Conservation (phyloP, 2,329 filamentous ascomycete species). For the Thielaviopsis punctulata region DNA sequence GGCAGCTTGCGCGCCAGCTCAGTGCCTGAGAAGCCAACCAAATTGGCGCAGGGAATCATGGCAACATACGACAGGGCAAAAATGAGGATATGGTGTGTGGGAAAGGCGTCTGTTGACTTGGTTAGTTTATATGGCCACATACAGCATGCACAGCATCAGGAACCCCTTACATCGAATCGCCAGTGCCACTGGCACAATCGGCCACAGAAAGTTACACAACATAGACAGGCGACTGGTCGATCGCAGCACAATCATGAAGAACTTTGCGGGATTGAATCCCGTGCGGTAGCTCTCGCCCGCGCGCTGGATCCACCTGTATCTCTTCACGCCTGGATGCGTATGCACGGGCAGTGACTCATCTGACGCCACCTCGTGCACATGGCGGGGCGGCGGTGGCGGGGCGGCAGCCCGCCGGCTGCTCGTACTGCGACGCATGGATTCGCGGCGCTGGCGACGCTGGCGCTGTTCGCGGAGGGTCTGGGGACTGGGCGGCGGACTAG, state of each 20-base stretch:
- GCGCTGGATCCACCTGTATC: slow-evolving; percentile 1
- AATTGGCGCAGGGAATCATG: slow-evolving; percentile 31
- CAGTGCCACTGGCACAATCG: slow-evolving; percentile 28
- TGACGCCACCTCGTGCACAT: neutral
- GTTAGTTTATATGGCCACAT: neutral
- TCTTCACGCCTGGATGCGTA: neutral
- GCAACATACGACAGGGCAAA: slow-evolving; percentile 31
- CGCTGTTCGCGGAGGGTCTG: neutral
- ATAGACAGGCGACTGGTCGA: slow-evolving; percentile 28
- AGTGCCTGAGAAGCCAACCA: slow-evolving; percentile 35
- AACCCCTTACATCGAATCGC: slow-evolving; percentile 18
- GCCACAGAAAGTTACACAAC: slow-evolving; percentile 32
- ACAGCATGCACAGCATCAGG: neutral
- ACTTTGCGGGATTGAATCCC: slow-evolving; percentile 26
- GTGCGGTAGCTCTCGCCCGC: slow-evolving; percentile 27
- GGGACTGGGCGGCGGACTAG: neutral
- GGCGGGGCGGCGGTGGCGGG: neutral
- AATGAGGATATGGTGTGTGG: slow-evolving; percentile 23
- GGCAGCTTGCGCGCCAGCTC: slow-evolving; percentile 64
- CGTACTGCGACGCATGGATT: neutral
- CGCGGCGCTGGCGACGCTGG: neutral
- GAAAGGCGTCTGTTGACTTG: slow-evolving; percentile 17
- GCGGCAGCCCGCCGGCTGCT: no score
- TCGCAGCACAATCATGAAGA: slow-evolving; percentile 25
- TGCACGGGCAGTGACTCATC: neutral